A percentile compares a stretch with the other conserved stretches of the same genome.
Conservation (phyloP, 331 rosid species). For the Quercus lobata region DNA sequence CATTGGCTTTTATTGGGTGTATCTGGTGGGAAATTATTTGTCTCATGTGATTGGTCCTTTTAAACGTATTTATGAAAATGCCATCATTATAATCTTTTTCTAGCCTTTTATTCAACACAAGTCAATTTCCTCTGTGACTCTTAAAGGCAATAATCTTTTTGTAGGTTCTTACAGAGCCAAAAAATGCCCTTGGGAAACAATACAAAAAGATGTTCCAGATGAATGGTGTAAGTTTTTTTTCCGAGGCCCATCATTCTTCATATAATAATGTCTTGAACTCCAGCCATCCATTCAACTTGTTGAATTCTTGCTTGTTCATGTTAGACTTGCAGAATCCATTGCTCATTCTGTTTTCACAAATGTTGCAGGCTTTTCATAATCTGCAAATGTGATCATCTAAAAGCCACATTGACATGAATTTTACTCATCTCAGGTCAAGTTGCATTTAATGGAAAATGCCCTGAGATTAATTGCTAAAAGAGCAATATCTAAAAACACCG, state of each 20-base stretch:
- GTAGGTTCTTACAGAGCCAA: constrained; percentile 94
- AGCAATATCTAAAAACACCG: constrained; percentile 80
- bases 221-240: constrained; percentile 66
- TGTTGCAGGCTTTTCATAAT: constrained; percentile 11
- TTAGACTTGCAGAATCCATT: constrained; percentile 17
- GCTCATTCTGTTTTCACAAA: constrained; percentile 12
- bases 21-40: background rate
- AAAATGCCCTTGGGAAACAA: constrained; percentile 96
- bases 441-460: constrained; percentile 63
- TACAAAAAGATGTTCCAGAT: constrained; percentile 87
- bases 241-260: background rate
- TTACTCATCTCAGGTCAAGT: constrained; percentile 60
- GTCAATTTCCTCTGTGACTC: constrained; percentile 3
- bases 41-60: background rate
- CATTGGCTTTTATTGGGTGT: background rate
- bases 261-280: background rate
- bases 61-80: constrained; percentile 2
- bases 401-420: constrained; percentile 3
- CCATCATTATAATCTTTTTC: background rate
- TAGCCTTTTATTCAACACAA: background rate
- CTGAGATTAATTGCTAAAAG: constrained; percentile 68
- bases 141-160: constrained; percentile 17
- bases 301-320: constrained; percentile 8
- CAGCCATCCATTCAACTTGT: background rate
- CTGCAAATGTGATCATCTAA: constrained; percentile 11